These are phyloP conservation scores for Priceomyces haplophilus DNA, from an alignment of 805 yeast genomes.

Conservation along the genomic window DNA sequence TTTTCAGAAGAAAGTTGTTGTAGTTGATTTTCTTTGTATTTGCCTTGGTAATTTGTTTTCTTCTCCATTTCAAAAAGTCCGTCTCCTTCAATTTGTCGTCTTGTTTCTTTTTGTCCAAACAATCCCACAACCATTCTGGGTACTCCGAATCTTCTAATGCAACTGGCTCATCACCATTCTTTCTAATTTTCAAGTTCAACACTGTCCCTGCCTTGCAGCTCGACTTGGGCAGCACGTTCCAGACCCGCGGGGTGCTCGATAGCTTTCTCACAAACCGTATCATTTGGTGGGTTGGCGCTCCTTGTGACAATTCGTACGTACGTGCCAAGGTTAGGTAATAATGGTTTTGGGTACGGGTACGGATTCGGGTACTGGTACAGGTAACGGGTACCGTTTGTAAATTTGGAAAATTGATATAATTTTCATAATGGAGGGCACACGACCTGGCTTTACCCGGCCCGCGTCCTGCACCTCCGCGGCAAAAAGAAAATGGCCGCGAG, in stretches of 20 bases:
- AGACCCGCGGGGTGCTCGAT: constrained; percentile 1
- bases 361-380: no score
- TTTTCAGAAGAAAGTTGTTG: constrained; percentile 70
- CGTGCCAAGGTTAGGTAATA: no score
- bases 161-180: constrained; percentile 80
- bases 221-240: constrained; percentile 13
- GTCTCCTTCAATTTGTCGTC: constrained; percentile 53
- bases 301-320: no score
- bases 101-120: constrained; percentile 67
- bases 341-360: no score
- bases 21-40: constrained; percentile 71
- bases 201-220: constrained; percentile 68
- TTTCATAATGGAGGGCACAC: no score
- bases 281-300: neutral
- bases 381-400: no score
- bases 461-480: no score
- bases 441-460: no score
- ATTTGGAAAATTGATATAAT: no score
- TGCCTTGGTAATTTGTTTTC: constrained; percentile 60
- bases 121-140: constrained; percentile 93
- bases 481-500: no score
- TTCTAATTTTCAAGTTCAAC: constrained; percentile 68
- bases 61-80: constrained; percentile 65
- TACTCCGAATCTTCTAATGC: constrained; percentile 86
- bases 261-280: constrained; percentile 3